Conservation (phyloP, 75 land plant genomes). For the Azolla pinnata region DNA sequence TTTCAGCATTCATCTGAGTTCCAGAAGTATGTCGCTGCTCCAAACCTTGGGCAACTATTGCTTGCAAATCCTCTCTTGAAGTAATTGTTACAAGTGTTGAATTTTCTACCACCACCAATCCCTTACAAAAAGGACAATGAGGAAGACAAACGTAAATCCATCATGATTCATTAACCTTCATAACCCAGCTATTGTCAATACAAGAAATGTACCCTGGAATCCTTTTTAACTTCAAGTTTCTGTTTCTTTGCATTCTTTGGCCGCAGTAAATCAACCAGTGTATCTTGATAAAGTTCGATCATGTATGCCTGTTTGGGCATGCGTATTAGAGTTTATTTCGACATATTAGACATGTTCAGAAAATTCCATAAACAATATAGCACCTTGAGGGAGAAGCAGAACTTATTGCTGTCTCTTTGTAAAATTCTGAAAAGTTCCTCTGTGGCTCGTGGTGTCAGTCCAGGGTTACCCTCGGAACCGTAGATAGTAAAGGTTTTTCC, state of each 20-base stretch:
- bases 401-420: conserved; percentile 69
- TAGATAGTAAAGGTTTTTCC: conserved; percentile 97
- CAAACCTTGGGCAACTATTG: conserved; percentile 56
- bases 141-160: too few species aligned
- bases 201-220: conserved; percentile 60
- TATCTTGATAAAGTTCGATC: conserved; percentile 95
- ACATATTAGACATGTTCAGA: background rate
- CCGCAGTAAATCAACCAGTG: conserved; percentile 71
- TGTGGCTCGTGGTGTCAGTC: conserved; percentile 87
- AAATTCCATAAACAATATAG: background rate
- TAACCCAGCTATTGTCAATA: too few species aligned
- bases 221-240: conserved; percentile 88
- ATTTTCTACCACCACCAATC: conserved; percentile 88
- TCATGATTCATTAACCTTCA: too few species aligned
- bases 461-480: conserved; percentile 78
- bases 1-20: conserved; percentile 95
- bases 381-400: conserved; percentile 77
- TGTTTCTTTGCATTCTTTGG: conserved; percentile 56
- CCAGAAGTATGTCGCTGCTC: conserved; percentile 75
- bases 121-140: too few species aligned
- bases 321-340: background rate
- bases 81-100: conserved; percentile 48
- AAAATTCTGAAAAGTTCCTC: conserved; percentile 71
- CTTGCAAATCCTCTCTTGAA: conserved; percentile 55
- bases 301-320: conserved; percentile 61